Conservation (phyloP, 2,329 filamentous ascomycete genomes). For the Clonostachys sp. region DNA sequence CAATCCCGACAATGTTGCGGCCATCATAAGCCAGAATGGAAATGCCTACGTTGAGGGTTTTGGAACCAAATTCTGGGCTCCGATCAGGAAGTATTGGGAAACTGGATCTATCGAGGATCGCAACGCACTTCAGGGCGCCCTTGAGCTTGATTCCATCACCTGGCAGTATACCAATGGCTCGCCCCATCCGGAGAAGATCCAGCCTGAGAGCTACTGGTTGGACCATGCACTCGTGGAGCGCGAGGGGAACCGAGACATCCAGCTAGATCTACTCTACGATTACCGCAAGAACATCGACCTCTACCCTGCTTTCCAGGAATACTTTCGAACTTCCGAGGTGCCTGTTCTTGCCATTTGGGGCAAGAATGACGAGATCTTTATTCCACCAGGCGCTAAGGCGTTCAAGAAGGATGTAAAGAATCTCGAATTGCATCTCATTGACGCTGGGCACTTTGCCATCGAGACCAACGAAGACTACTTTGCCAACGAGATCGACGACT, state of each 20-base stretch:
- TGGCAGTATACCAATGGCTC: slow-evolving; percentile 38
- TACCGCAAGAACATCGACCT: slow-evolving; percentile 48
- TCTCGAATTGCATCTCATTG: no score
- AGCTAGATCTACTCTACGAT: slow-evolving; percentile 53
- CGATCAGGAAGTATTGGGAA: slow-evolving; percentile 39
- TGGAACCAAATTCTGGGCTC: slow-evolving; percentile 41
- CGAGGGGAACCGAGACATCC: slow-evolving; percentile 43
- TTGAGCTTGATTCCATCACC: slow-evolving; percentile 31
- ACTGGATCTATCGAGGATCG: slow-evolving; percentile 25
- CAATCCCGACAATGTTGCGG: no score
- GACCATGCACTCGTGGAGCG: slow-evolving; percentile 48
- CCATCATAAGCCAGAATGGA: slow-evolving; percentile 41
- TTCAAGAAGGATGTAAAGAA: no score
- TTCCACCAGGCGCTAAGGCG: no score
- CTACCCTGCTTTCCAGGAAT: slow-evolving; percentile 53
- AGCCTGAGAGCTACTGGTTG: slow-evolving; percentile 40
- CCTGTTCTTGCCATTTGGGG: slow-evolving; percentile 56
- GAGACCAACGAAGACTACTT: no score
- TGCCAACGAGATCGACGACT: no score
- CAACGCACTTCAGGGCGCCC: slow-evolving; percentile 19
- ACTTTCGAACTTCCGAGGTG: slow-evolving; percentile 42
- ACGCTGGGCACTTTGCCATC: no score
- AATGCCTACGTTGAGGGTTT: slow-evolving; percentile 57
- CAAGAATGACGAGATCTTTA: slow-evolving; percentile 18
- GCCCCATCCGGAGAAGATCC: slow-evolving; percentile 22